A percentile compares a stretch with the other conserved stretches of the same genome.
These are phyloP conservation scores for Fusarium sp. DNA, from an alignment of 2,329 filamentous ascomycete genomes.

Conservation along the genomic window DNA sequence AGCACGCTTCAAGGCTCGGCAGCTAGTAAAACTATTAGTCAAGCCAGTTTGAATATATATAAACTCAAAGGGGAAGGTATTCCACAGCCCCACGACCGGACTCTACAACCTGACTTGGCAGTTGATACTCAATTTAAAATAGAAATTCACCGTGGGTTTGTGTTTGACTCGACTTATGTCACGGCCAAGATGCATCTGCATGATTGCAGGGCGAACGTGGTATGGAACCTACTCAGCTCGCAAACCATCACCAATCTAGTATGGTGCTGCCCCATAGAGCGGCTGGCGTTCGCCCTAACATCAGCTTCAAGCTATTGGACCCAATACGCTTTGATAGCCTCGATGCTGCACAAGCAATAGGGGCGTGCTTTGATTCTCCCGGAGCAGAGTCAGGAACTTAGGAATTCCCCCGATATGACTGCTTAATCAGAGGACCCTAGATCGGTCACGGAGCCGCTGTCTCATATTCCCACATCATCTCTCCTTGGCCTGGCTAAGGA, in stretches of 20 bases:
- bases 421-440: conserved; percentile 23
- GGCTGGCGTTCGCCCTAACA: conserved; percentile 20
- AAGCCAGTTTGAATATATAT: not conserved
- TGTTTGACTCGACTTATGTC: conserved; percentile 2
- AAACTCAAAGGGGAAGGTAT: not conserved
- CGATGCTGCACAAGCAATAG: conserved; percentile 11
- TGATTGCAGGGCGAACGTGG: not conserved
- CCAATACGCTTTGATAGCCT: conserved; percentile 7
- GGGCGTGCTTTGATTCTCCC: conserved; percentile 27
- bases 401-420: conserved; percentile 5
- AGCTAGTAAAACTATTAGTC: not conserved
- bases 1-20: not conserved
- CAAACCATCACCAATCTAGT: conserved; percentile 23
- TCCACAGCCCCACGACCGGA: not conserved
- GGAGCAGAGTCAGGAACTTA: conserved; percentile 1
- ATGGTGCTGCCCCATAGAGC: conserved; percentile 16
- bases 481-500: not conserved
- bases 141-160: not conserved
- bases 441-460: conserved; percentile 28
- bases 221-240: conserved; percentile 15
- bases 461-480: conserved; percentile 23
- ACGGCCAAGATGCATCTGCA: not conserved
- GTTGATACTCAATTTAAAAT: not conserved
- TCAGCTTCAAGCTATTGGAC: conserved; percentile 6
- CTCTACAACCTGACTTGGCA: not conserved